Conservation (phyloP, 2,329 filamentous ascomycete genomes). For the Bipolaris gigantea region DNA sequence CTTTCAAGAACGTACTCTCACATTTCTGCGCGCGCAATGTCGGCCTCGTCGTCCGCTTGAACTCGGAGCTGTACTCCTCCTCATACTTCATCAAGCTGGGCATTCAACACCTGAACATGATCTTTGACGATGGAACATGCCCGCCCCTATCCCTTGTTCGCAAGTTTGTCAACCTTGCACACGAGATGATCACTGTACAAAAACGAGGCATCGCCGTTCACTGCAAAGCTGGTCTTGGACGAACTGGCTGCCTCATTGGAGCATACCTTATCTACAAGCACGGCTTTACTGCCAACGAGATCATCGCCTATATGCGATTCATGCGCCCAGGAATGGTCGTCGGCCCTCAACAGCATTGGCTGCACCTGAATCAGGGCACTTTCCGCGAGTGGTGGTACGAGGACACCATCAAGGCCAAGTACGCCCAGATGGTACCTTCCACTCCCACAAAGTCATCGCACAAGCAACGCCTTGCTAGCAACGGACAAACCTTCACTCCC, state of each 20-base stretch:
- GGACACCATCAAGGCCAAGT: slow-evolving; percentile 76
- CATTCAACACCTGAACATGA: slow-evolving; percentile 97
- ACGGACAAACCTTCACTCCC: slow-evolving; percentile 76
- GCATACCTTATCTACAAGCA: slow-evolving; percentile 97
- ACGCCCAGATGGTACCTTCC: slow-evolving; percentile 63
- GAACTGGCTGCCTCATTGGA: slow-evolving; percentile 94
- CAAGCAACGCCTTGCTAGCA: slow-evolving; percentile 58
- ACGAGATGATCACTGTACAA: slow-evolving; percentile 88
- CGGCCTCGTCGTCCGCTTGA: slow-evolving; percentile 90
- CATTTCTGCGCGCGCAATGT: slow-evolving; percentile 89
- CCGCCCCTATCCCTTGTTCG: slow-evolving; percentile 85
- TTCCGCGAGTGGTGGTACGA: slow-evolving; percentile 98
- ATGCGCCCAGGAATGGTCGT: slow-evolving; percentile 99
- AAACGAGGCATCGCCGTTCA: slow-evolving; percentile 95
- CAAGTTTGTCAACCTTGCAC: slow-evolving; percentile 91
- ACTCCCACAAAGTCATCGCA: slow-evolving; percentile 60
- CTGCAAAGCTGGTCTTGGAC: slow-evolving; percentile 95
- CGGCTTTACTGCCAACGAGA: slow-evolving; percentile 95
- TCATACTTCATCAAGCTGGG: slow-evolving; percentile 96
- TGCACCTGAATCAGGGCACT: slow-evolving; percentile 92
- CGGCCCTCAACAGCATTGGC: slow-evolving; percentile 97
- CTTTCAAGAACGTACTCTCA: slow-evolving; percentile 93
- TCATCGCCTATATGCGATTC: slow-evolving; percentile 98
- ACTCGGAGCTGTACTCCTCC: slow-evolving; percentile 92
- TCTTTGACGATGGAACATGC: slow-evolving; percentile 97